Base-by-base conservation (phyloP, 257 asterid species). In the Fraxinus excelsior region DNA sequence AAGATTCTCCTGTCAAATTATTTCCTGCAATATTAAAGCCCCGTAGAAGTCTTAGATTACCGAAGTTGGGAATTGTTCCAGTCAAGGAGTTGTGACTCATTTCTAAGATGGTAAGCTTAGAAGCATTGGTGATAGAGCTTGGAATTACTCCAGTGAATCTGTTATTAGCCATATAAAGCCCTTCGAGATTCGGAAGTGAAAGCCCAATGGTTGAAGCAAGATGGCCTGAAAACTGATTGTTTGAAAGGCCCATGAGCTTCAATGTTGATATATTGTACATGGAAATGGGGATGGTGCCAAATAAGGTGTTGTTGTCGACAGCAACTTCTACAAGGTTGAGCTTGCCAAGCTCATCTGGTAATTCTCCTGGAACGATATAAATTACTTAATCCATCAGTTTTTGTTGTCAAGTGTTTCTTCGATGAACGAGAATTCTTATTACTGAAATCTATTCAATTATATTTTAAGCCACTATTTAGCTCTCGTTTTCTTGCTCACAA, bases 121-220 rank as follows among this genome's bases (percentile, higher is more conserved):
- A 75, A 77, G 90, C 88, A 82, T 91, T 91, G 77, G 38, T 76
- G 18, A 87, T 79, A 31, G 78, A 87, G 38, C 80, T 56, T 13
- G 92, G 91, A 29, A 91, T 76, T 11, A 5, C 46, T n/a, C 96
- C 94, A 60, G 75, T 80, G 69, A 90, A 76, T 53, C 68, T 65
- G 81, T 90, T 90, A 0, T 0, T 11, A 5, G 67, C 26, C 66
- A 81, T 13, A 34, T 67, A 68, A 76, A 86, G 79, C 72, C 13
- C 8, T 65, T 76, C 53, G 4, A 86, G 77, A 67, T 64, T 83
- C 18, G 85, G 86, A 74, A 78, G 85, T 40, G 82, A 80, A 67
- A 60, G 62, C 26, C 80, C 88, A 40, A 74, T 2, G 53, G 69
- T 79, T 21, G 84, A 67, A 79, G 89, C 85, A 51, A 84, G 91